phyloP scores from a whole-genome alignment of 2,329 filamentous ascomycete species.

The Aspergillus fischeri region DNA sequence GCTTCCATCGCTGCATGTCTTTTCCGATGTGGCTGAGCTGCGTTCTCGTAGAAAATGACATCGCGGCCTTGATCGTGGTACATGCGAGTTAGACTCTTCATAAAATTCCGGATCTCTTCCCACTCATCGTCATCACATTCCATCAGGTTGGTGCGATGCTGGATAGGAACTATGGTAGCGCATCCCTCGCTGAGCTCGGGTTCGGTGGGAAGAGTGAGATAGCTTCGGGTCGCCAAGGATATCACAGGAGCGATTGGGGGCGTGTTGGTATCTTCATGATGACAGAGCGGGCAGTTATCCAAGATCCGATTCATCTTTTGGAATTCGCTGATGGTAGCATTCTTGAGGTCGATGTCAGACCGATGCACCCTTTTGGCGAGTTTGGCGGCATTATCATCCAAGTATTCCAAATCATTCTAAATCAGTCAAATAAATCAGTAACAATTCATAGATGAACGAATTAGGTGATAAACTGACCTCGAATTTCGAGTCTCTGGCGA shows the following conservation, averaged over 20 bases:
- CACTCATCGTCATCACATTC: slow-evolving; percentile 99
- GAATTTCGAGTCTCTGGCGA: slow-evolving; percentile 88
- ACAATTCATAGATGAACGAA: background rate
- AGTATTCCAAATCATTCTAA: slow-evolving; percentile 83
- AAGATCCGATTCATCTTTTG: slow-evolving; percentile 84
- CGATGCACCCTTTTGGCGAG: slow-evolving; percentile 84
- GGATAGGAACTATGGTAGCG: slow-evolving; percentile 81
- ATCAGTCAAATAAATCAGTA: slow-evolving; percentile 10
- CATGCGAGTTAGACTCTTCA: slow-evolving; percentile 91
- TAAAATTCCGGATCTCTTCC: slow-evolving; percentile 98
- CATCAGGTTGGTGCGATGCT: slow-evolving; percentile 84
- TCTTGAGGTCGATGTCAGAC: slow-evolving; percentile 82
- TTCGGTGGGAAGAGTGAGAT: slow-evolving; percentile 81
- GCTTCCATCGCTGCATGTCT: slow-evolving; percentile 81
- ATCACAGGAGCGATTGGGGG: slow-evolving; percentile 81
- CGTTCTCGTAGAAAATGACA: slow-evolving; percentile 97
- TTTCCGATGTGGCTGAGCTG: slow-evolving; percentile 71
- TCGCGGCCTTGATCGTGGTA: slow-evolving; percentile 91
- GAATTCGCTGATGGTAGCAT: slow-evolving; percentile 79
- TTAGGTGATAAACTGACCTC: slow-evolving; percentile 47
- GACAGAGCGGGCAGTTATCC: slow-evolving; percentile 83
- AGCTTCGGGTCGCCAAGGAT: slow-evolving; percentile 79
- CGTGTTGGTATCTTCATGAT: slow-evolving; percentile 76
- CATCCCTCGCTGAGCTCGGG: slow-evolving; percentile 81
- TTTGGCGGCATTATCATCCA: slow-evolving; percentile 93